These are phyloP conservation scores for Cryptococcus maquisensis DNA, from an alignment of 1,284 basidiomycete species.

Conservation along the genomic window DNA sequence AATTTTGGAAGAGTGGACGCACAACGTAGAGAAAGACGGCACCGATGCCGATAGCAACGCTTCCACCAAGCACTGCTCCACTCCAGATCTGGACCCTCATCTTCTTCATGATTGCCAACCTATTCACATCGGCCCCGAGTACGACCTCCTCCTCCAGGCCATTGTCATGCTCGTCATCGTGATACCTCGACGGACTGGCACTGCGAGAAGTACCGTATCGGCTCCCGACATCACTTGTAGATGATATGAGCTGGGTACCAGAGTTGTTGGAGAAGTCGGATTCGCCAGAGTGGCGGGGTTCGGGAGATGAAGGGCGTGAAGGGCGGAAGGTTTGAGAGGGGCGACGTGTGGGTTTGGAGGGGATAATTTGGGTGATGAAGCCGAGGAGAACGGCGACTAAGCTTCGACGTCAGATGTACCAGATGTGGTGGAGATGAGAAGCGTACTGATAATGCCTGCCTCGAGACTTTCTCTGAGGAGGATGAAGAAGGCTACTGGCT, in stretches of 20 bases:
- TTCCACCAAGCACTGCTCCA: slow-evolving; percentile 65
- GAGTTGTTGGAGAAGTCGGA: slow-evolving; percentile 3
- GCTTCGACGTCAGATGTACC: neutral
- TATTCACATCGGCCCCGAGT: slow-evolving; percentile 6
- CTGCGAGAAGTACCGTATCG: slow-evolving; percentile 4
- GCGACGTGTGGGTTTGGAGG: slow-evolving; percentile 6
- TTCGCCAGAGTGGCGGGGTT: slow-evolving; percentile 9
- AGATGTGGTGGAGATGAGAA: too few species aligned
- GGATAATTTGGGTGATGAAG: slow-evolving; percentile 69
- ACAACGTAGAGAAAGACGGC: slow-evolving; percentile 50
- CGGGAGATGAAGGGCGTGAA: neutral
- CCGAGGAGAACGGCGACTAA: slow-evolving; percentile 69
- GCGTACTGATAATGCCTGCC: slow-evolving; percentile 71
- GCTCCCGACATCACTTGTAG: neutral
- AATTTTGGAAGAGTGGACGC: slow-evolving; percentile 9
- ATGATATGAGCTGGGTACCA: slow-evolving; percentile 10
- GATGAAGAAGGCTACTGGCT: slow-evolving; percentile 64
- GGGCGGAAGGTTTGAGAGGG: neutral
- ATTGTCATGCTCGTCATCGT: neutral
- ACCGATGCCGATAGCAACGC: slow-evolving; percentile 65
- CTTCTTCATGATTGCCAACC: slow-evolving; percentile 13
- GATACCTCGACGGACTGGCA: neutral
- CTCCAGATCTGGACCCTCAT: slow-evolving; percentile 61
- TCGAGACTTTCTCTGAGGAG: slow-evolving; percentile 85
- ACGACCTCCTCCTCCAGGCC: neutral